A percentile compares a stretch with the other conserved stretches of the same genome.
phyloP scores from a whole-genome alignment of 352 stramenopile species.

The Pythium phragmiticola region DNA sequence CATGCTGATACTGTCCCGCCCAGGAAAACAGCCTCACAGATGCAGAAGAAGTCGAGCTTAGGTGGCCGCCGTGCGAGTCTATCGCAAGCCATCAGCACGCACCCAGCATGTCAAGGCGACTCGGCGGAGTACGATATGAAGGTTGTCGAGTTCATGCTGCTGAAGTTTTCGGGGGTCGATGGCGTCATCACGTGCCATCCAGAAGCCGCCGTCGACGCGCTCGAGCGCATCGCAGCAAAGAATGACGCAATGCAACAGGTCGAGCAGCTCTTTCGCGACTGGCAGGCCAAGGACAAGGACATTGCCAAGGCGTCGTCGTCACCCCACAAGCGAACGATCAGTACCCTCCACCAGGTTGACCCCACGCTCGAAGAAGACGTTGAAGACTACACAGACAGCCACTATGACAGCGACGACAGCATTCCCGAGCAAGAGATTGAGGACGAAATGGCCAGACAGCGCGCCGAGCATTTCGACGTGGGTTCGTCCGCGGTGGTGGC shows the following conservation, averaged over 20 bases:
- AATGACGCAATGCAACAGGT: conserved; percentile 33
- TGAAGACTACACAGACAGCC: conserved; percentile 31
- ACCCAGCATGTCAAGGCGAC: background rate
- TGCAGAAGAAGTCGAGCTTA: background rate
- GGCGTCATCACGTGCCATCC: conserved; percentile 32
- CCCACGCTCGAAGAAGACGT: conserved; percentile 8
- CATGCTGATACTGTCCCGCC: conserved; percentile 1
- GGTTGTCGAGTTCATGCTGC: conserved; percentile 37
- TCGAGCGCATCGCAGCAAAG: conserved; percentile 28
- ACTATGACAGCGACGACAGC: conserved; percentile 24
- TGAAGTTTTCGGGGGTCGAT: conserved; percentile 36
- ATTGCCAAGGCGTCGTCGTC: conserved; percentile 4
- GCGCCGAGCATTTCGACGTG: conserved; percentile 23
- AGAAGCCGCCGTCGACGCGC: conserved; percentile 29
- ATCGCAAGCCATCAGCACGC: conserved; percentile 11
- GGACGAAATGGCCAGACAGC: conserved; percentile 31
- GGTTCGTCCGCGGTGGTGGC: background rate
- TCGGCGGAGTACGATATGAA: conserved; percentile 21
- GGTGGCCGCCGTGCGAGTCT: background rate
- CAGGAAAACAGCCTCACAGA: background rate
- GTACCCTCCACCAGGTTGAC: background rate
- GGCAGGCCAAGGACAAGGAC: conserved; percentile 30
- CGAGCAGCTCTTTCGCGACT: conserved; percentile 37
- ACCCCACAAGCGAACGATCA: conserved; percentile 2
- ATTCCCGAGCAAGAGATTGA: conserved; percentile 24